Percentiles rank a stretch among this genome's conserved stretches.
Conservation (phyloP, 768 basidiomycete species). For the Suillus alpinus region DNA sequence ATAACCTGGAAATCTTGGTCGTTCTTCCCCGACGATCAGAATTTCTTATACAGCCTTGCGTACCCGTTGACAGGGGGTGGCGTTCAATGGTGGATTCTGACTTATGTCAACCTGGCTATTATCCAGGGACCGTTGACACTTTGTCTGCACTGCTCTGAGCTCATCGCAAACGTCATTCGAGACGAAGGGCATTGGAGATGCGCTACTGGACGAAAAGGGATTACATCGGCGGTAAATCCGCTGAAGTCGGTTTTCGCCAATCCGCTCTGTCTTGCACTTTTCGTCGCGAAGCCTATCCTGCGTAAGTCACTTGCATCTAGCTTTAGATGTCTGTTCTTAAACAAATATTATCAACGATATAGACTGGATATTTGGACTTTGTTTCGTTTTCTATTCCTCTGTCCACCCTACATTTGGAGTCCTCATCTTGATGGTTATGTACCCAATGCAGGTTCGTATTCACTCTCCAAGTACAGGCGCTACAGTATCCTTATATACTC, state of each 20-base stretch:
- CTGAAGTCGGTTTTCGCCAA: slow-evolving; percentile 20
- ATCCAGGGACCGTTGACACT: slow-evolving; percentile 29
- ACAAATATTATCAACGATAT: background rate
- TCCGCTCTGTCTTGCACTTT: slow-evolving; percentile 13
- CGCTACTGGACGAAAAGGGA: slow-evolving; percentile 15
- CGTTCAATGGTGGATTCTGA: slow-evolving; percentile 20
- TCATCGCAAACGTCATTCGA: slow-evolving; percentile 26
- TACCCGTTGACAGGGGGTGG: background rate
- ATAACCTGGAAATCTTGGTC: slow-evolving; percentile 20
- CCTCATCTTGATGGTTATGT: background rate
- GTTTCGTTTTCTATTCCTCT: background rate
- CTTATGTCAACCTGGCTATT: slow-evolving; percentile 23
- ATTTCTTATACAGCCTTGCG: slow-evolving; percentile 14
- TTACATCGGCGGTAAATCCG: slow-evolving; percentile 17
- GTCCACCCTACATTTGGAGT: too few relatives aligned
- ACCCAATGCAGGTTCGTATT: background rate
- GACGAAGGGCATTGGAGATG: slow-evolving; percentile 27
- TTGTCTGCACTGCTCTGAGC: slow-evolving; percentile 26
- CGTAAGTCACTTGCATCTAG: slow-evolving; percentile 14
- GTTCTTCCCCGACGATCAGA: slow-evolving; percentile 20
- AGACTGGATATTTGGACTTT: slow-evolving; percentile 33
- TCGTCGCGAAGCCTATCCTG: slow-evolving; percentile 21
- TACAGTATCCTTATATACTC: background rate
- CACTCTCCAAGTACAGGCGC: background rate
- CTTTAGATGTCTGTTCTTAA: background rate